phyloP scores from a whole-genome alignment of 345 rosid species.

The Erysimum cheiranthoides region DNA sequence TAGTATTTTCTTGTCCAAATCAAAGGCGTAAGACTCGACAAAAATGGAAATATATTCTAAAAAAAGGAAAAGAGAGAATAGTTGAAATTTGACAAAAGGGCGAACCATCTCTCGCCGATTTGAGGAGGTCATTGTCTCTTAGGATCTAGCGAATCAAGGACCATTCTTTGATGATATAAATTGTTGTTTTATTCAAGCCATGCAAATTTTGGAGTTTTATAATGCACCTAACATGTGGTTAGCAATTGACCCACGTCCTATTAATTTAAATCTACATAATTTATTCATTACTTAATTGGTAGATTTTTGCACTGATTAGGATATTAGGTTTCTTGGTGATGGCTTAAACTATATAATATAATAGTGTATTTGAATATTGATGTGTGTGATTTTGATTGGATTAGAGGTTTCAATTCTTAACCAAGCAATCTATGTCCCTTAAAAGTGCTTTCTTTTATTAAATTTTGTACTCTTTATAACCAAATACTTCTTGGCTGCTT shows the following conservation, averaged over 20 bases:
- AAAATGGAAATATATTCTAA: slow-evolving; percentile 26
- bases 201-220: neutral
- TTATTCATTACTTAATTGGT: slow-evolving; percentile 30
- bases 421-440: slow-evolving; percentile 33
- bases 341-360: slow-evolving; percentile 13
- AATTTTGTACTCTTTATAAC: neutral
- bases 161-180: slow-evolving; percentile 36
- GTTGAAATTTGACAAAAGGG: neutral
- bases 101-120: slow-evolving; percentile 10
- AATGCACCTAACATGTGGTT: slow-evolving; percentile 42
- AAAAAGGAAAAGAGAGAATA: slow-evolving; percentile 4
- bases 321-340: slow-evolving; percentile 21
- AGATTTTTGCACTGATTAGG: slow-evolving; percentile 2
- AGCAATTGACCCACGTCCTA: slow-evolving; percentile 39
- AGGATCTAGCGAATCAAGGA: slow-evolving; percentile 31
- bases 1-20: slow-evolving; percentile 24
- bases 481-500: neutral
- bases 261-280: slow-evolving; percentile 12
- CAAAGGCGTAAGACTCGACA: slow-evolving; percentile 22
- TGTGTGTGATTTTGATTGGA: slow-evolving; percentile 37
- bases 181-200: slow-evolving; percentile 30
- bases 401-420: slow-evolving; percentile 15
- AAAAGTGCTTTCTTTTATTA: slow-evolving; percentile 17
- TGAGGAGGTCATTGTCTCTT: slow-evolving; percentile 19
- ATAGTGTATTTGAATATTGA: neutral